Evolutionary conservation across 306 rosid species (phyloP), one percentile per base, ranked within the genome.

Genomic region (Pterocarpus santalinus): DNA sequence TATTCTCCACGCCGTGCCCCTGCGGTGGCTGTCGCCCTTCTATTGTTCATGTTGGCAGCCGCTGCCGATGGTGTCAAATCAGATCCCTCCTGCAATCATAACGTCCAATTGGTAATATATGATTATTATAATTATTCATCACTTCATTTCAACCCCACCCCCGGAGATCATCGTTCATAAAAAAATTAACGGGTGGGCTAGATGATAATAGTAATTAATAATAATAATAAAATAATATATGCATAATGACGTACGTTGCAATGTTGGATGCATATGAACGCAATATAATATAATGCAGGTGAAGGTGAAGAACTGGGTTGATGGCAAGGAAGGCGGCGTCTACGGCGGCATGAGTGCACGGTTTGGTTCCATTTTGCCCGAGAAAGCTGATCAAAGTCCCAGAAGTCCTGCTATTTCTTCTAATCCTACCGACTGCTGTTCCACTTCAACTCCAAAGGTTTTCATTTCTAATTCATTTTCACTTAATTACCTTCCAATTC

Each of bases 281-380:
- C 2, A 2, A 12, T 0, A 47, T 47, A 14, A 9, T 35, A 13
- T 9, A 13, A 44, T 85, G 70, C 84, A 96, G 99, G 85, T 90
- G 28, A 93, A 89, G 90, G 91, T 92, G 70, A 75, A 80, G 83
- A 82, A 11, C 44, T 96, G 97, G 97, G 71, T 89, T 46, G 86
- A 89, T 83, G 94, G 90, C 44, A 79, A 63, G 14, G 83, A 87
- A 82, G 91, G 56, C 12, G 43, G 67, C 58, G 75, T 46, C 82
- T 53, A 82, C 10, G 80, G 75, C 51, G 98, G 90, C 41, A 66
- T 91, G 81, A 86, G 78, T 80, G 99, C 98, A 64, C 80, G 38
- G 56, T 96, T 96, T 72, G 97, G 99, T 79, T 83, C 95, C 56
- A 14, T 53, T 53, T 41, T 93, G 81, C 97, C 99, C 34, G 60